Evolutionary conservation across 2,329 filamentous ascomycete species (phyloP).

Genomic region (Fusarium sp.): DNA sequence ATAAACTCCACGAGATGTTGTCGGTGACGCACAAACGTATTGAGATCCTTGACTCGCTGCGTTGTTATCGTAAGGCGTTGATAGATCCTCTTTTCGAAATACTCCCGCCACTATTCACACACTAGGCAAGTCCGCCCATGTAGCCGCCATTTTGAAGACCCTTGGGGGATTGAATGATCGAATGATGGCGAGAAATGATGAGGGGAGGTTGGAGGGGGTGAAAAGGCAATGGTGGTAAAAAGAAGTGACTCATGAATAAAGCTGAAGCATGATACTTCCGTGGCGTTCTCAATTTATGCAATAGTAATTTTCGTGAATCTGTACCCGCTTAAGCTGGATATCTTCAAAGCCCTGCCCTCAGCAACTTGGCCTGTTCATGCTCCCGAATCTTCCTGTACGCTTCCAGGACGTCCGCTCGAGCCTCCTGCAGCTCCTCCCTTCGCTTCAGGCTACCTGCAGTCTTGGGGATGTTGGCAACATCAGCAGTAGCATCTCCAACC

Average conservation of each 20-base stretch:
- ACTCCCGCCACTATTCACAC: background rate
- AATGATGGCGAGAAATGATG: background rate
- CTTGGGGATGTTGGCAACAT: conserved; percentile 51
- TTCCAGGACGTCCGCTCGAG: conserved; percentile 50
- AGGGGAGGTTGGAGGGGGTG: background rate
- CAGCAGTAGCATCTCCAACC: conserved; percentile 47
- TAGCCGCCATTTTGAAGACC: background rate
- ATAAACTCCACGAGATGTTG: conserved; percentile 4
- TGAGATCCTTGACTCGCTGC: background rate
- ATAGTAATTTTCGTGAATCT: background rate
- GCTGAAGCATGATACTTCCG: background rate
- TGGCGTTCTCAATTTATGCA: background rate
- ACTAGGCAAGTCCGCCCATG: background rate
- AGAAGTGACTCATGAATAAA: background rate
- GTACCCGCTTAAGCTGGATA: conserved; percentile 10
- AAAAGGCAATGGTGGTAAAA: background rate
- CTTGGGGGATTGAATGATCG: background rate
- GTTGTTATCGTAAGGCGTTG: conserved; percentile 1
- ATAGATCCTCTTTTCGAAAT: conserved; percentile 9
- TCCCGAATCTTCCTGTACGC: conserved; percentile 52
- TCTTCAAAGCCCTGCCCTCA: conserved; percentile 10
- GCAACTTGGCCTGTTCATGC: conserved; percentile 50
- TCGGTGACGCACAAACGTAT: background rate
- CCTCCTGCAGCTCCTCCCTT: conserved; percentile 51
- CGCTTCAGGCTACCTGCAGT: conserved; percentile 52